phyloP scores from a whole-genome alignment of 495 filamentous ascomycete species.

The Sphaerosporella brunnea region DNA sequence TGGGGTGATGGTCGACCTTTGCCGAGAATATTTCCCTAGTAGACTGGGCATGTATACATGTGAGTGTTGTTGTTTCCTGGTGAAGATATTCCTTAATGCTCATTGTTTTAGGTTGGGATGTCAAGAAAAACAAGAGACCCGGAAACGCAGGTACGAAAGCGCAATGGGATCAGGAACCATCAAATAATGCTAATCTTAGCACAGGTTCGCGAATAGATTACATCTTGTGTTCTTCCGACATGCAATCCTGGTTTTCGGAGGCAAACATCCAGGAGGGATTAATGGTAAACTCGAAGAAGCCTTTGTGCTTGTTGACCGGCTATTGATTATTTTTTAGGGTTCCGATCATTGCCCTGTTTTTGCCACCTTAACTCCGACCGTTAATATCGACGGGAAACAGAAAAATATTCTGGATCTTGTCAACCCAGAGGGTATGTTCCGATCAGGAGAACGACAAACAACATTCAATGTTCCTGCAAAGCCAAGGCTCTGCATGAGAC shows the following conservation, averaged over 20 bases:
- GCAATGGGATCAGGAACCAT: not conserved
- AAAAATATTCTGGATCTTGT: constrained; percentile 53
- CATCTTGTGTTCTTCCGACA: constrained; percentile 61
- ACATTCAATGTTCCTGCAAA: constrained; percentile 41
- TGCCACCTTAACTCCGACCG: constrained; percentile 48
- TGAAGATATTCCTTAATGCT: not conserved
- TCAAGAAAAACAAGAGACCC: constrained; percentile 67
- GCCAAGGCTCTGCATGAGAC: constrained; percentile 34
- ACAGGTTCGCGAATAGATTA: constrained; percentile 72
- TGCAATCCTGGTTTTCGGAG: constrained; percentile 68
- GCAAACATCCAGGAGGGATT: constrained; percentile 93
- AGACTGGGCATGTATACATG: constrained; percentile 90
- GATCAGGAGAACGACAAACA: constrained; percentile 43
- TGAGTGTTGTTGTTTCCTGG: constrained; percentile 3
- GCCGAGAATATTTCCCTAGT: constrained; percentile 59
- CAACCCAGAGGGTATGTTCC: constrained; percentile 62
- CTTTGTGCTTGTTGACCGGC: not conserved
- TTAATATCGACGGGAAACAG: constrained; percentile 34
- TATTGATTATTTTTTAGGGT: too few species aligned
- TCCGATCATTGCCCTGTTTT: constrained; percentile 96
- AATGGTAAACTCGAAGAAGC: constrained; percentile 35
- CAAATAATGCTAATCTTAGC: not conserved
- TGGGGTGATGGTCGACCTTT: constrained; percentile 70
- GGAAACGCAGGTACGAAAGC: constrained; percentile 51
- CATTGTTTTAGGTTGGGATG: constrained; percentile 43